Base-by-base conservation (phyloP, 2,329 filamentous ascomycete species). In the Epichloe gansuensis region DNA sequence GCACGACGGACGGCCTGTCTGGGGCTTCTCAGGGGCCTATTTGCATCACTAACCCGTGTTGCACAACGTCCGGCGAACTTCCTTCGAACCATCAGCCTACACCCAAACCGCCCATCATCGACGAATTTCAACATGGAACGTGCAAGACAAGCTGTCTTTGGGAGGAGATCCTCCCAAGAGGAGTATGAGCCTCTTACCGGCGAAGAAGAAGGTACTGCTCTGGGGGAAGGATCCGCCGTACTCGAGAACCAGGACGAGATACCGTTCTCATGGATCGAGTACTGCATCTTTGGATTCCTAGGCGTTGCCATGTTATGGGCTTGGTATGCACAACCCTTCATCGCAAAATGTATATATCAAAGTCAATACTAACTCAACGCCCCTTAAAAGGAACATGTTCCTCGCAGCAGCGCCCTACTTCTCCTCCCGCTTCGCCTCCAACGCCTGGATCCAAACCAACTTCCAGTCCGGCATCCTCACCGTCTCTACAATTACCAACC, bases 221-320 rank as follows among this genome's bases (percentile, higher is more conserved):
- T 61, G 31, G 17, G 17, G 17, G 59, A 66, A 13, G 61, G 55
- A 38, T 64, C 65, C 6, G 52, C 59, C 31, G 44, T 61, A 6
- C 56, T 60, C 17, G 67, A 68, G 17, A 64, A 60, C 21, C 62
- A 70, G 41, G 62, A 71, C 15, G 70, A 72, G 38, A 62, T 70
- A 37, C 74, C 75, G 17, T 95, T 95, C 71, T 95, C 89, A 56
- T 90, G 86, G 82, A 64, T 88, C 38, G 88, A 94, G 66, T 98
- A 97, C 69, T 73, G 71, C 60, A 84, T 95, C 64, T 97, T 97
- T 68, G 74, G 86, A 52, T 72, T 95, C 49, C 74, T 97, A 28
- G 93, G 93, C 49, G 77, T 95, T 53, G 88, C 91, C 50, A 97
- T 97, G 93, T 77, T 97, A 45, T 97, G 91, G 91, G 90, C 91